Evolutionary conservation across 257 asterid genomes (phyloP).

Genomic region (Salvia miltiorrhiza): DNA sequence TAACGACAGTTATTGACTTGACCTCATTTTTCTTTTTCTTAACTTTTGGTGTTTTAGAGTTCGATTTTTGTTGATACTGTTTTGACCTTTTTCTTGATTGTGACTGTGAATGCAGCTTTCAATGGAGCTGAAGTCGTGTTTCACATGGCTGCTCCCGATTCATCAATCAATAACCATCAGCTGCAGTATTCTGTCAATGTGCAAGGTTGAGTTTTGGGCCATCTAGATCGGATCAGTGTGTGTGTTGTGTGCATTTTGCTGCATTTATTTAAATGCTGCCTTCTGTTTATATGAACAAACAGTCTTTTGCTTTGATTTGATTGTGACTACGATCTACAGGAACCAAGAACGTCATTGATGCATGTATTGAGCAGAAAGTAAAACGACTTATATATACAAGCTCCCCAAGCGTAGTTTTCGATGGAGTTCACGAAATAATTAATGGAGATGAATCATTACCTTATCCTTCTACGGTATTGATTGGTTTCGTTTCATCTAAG

Average conservation of each 20-base stretch:
- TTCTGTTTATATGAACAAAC: neutral
- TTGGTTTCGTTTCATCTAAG: neutral
- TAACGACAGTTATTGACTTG: neutral
- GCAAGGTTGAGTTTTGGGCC: conserved; percentile 33
- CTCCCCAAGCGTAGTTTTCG: conserved; percentile 74
- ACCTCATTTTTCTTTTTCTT: neutral
- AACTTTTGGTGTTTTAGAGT: neutral
- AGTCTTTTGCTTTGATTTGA: neutral
- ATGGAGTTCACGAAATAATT: conserved; percentile 58
- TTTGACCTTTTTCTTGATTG: neutral
- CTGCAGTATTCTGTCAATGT: conserved; percentile 70
- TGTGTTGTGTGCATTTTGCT: neutral
- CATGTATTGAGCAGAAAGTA: conserved; percentile 62
- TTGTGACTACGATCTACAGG: conserved; percentile 33
- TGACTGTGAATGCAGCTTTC: conserved; percentile 37
- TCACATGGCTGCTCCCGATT: conserved; percentile 89
- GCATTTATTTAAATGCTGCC: neutral
- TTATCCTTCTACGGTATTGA: conserved; percentile 59
- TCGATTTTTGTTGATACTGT: too few species aligned
- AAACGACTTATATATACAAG: conserved; percentile 71
- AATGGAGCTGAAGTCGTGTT: conserved; percentile 72
- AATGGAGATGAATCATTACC: conserved; percentile 68
- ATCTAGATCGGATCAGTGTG: neutral
- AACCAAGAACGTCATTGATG: conserved; percentile 67
- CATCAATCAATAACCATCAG: conserved; percentile 63